Base-by-base conservation (phyloP, 345 rosid genomes). In the Capsella bursapastoris region DNA sequence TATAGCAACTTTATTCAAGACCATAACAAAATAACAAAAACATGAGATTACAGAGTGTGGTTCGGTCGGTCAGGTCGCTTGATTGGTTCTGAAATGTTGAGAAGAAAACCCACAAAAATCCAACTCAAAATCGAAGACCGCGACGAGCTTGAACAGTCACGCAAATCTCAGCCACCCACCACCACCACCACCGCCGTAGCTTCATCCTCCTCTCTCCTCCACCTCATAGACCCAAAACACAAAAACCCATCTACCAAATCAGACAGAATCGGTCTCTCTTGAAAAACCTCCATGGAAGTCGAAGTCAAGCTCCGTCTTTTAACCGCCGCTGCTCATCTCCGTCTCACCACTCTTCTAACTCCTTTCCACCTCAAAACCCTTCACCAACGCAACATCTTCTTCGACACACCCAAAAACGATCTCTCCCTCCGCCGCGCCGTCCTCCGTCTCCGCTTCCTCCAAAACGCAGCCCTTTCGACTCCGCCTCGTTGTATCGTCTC, bases 61-160 rank as follows among this genome's bases (percentile, higher is more conserved):
- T 18, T 18, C 22, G 37, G 2, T 34, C 37, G 37, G 8, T 34
- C 37, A 9, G 16, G 6, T 43, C 47, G n/a, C 47, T 13, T 44
- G 22, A n/a, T n/a, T 44, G 22, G 7, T n/a, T 47, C 38, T 18
- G 75, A 86, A 58, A 95, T 95, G 97, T 89, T 90, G 78, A 82
- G 97, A 73, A 86, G 97, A 83, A 88, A 88, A 69, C 88, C 97
- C 5, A 87, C 83, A 79, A 89, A 89, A 79, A 85, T 95, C 85
- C 90, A 95, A 75, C 88, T 89, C 74, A 77, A 81, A 71, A 80
- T 90, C 78, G 92, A 90, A 82, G 97, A 95, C 83, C 91, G 85
- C 53, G 90, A 89, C 55, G 97, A 95, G 65, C 87, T 95, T 63
- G 91, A 92, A 56, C 91, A 89, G 71, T 82, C 89, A 64, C 94